Evolutionary conservation across 495 filamentous ascomycete species (phyloP).

Genomic region (Penicillium daleae): DNA sequence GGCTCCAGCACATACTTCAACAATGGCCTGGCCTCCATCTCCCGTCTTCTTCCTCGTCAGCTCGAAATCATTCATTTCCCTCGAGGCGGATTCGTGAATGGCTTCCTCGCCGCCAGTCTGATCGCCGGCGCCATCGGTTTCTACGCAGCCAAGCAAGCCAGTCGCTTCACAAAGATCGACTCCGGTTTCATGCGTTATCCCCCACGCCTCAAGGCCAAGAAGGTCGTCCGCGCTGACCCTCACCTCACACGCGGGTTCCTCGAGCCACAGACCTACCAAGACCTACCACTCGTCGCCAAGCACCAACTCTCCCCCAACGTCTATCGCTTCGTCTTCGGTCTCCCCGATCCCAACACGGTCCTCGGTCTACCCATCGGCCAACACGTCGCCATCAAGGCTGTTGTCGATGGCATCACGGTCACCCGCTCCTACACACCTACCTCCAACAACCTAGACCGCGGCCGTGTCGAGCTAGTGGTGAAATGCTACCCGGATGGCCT

Average conservation of each 20-base stretch:
- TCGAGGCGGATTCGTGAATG: conserved; percentile 37
- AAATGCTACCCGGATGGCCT: conserved; percentile 47
- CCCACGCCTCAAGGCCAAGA: conserved; percentile 37
- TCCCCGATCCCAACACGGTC: conserved; percentile 43
- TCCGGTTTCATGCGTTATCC: conserved; percentile 48
- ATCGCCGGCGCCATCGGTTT: conserved; percentile 29
- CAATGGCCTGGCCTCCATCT: conserved; percentile 11
- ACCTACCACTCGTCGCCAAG: conserved; percentile 50
- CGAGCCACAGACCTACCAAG: conserved; percentile 48
- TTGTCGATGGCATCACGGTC: conserved; percentile 44
- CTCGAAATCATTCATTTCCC: conserved; percentile 23
- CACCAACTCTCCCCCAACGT: conserved; percentile 48
- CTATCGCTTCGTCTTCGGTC: conserved; percentile 51
- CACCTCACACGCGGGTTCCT: conserved; percentile 46
- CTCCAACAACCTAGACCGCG: conserved; percentile 49
- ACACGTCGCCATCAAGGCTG: conserved; percentile 52
- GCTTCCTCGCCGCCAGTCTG: conserved; percentile 38
- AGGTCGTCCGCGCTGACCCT: conserved; percentile 34
- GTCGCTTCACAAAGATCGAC: conserved; percentile 35
- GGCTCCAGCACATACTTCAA: conserved; percentile 6
- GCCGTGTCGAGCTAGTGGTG: conserved; percentile 47
- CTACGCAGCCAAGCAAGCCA: conserved; percentile 27
- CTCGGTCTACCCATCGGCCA: conserved; percentile 58
- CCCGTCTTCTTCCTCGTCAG: conserved; percentile 22
- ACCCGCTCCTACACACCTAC: conserved; percentile 51